Conservation (phyloP, 805 yeast genomes). For the Kluyveromyces starmeri region DNA sequence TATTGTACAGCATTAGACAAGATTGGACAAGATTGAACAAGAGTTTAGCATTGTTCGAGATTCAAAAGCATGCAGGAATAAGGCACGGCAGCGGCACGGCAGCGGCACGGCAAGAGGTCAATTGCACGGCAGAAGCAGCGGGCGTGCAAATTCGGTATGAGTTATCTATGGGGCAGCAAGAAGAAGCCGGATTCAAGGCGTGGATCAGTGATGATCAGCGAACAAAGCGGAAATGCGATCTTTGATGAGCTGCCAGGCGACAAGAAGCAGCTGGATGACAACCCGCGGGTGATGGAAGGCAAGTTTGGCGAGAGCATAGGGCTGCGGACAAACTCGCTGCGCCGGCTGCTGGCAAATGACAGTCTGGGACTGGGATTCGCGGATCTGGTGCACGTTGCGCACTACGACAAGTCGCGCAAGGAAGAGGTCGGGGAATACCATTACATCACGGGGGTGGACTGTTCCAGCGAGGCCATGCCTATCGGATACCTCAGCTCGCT, state of each 20-base stretch:
- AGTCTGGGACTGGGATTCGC: conserved; percentile 59
- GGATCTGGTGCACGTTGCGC: conserved; percentile 46
- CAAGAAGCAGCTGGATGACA: conserved; percentile 1
- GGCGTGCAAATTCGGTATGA: conserved; percentile 4
- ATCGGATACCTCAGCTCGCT: conserved; percentile 38
- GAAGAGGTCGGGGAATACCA: conserved; percentile 46
- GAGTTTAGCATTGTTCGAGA: too few species aligned
- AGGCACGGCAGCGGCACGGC: too few species aligned
- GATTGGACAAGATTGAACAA: too few species aligned
- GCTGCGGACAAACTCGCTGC: conserved; percentile 16
- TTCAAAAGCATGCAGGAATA: too few species aligned
- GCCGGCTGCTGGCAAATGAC: conserved; percentile 12
- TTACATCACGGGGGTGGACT: conserved; percentile 39
- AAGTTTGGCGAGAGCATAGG: conserved; percentile 27
- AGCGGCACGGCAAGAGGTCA: too few species aligned
- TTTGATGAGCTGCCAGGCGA: background rate
- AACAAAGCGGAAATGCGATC: conserved; percentile 2
- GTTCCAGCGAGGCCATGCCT: conserved; percentile 38
- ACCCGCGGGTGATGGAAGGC: conserved; percentile 23
- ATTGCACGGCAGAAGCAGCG: too few species aligned
- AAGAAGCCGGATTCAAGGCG: conserved; percentile 4
- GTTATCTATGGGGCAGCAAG: conserved; percentile 7
- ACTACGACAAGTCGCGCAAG: conserved; percentile 33
- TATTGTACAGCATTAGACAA: too few species aligned
- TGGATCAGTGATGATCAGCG: background rate